Conservation (phyloP, 192 early-diverging fungal genomes). For the Podochytrium sp. region DNA sequence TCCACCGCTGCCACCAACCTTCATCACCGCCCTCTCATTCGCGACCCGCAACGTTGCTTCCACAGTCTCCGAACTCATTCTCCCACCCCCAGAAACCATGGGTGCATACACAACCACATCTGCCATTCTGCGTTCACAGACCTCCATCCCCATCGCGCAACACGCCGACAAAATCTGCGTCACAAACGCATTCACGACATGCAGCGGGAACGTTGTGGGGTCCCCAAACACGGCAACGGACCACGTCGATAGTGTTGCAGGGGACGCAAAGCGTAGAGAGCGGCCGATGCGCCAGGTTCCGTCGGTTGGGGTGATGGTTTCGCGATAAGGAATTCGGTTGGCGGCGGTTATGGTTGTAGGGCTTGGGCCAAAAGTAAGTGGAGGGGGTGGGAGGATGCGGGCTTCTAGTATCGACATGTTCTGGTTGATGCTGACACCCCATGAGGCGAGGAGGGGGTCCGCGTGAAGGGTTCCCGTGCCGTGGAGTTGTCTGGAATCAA, state of each 20-base stretch:
- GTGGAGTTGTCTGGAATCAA: constrained; percentile 43
- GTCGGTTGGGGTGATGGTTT: constrained; percentile 27
- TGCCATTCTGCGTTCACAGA: constrained; percentile 14
- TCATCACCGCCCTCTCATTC: constrained; percentile 9
- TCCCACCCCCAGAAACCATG: neutral
- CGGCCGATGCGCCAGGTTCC: constrained; percentile 35
- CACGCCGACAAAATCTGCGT: constrained; percentile 61
- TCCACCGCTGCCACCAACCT: neutral
- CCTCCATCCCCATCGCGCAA: constrained; percentile 65
- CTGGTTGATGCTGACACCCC: constrained; percentile 47
- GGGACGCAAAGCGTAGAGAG: constrained; percentile 33
- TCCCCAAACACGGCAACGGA: constrained; percentile 68
- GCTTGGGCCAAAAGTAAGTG: constrained; percentile 21
- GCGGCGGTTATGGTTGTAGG: neutral
- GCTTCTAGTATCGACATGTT: constrained; percentile 56
- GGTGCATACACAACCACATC: constrained; percentile 35
- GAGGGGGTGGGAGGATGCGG: constrained; percentile 17
- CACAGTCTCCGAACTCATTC: constrained; percentile 24
- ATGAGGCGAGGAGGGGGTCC: constrained; percentile 56
- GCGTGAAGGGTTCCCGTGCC: constrained; percentile 74
- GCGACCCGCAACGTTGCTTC: constrained; percentile 29
- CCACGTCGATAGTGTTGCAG: constrained; percentile 66
- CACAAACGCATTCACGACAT: constrained; percentile 60
- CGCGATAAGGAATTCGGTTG: neutral
- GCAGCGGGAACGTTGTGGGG: constrained; percentile 35